Percentiles rank a stretch among this genome's conserved stretches.
Evolutionary conservation across 2,329 filamentous ascomycete species (phyloP).

Genomic region (Colletotrichum liaoningense): DNA sequence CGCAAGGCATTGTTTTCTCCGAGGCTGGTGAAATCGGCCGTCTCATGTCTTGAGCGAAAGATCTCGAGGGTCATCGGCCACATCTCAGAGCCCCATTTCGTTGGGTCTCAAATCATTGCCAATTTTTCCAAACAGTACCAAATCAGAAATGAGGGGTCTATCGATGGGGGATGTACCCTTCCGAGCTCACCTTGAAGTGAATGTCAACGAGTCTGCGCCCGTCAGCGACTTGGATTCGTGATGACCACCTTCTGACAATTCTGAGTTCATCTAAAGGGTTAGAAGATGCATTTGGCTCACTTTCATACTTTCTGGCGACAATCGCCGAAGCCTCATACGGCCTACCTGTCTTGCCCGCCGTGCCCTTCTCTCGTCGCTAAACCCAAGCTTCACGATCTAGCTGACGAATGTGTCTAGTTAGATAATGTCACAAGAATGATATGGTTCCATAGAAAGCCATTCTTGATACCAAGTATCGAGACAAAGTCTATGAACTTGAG

Average conservation of each 20-base stretch:
- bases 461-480: background rate
- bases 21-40: background rate
- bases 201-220: too few species aligned
- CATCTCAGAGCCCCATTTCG: background rate
- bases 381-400: background rate
- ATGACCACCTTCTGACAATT: background rate
- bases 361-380: background rate
- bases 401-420: background rate
- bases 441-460: background rate
- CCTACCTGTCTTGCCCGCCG: background rate
- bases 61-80: background rate
- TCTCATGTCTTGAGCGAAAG: background rate
- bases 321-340: background rate
- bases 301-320: background rate
- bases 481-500: background rate
- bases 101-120: background rate
- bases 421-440: background rate
- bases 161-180: too few species aligned
- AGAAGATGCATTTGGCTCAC: background rate
- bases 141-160: background rate
- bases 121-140: background rate
- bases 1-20: background rate
- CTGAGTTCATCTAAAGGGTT: too few species aligned
- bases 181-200: background rate
- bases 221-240: background rate